phyloP scores from a whole-genome alignment of 163 green algal species.

The Chloromonas sp. region DNA sequence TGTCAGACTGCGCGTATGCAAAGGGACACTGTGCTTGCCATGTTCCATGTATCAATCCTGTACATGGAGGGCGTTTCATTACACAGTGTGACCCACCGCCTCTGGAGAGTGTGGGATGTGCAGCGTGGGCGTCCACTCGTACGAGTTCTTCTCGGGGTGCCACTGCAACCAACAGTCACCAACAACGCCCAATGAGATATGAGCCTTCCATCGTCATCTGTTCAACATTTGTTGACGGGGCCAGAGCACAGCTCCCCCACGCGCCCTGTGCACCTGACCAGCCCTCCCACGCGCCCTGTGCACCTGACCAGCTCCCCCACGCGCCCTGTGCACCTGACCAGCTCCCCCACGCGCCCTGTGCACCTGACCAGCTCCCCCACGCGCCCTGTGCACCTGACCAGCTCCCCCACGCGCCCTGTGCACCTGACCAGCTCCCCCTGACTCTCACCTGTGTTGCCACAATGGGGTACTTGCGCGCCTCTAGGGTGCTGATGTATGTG shows the following conservation, averaged over 20 bases:
- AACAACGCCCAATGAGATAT: no score
- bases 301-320: neutral
- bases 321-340: neutral
- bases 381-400: no score
- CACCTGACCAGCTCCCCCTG: neutral
- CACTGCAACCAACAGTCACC: slow-evolving; percentile 30
- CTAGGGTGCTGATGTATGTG: slow-evolving; percentile 74
- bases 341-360: neutral
- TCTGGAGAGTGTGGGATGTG: slow-evolving; percentile 73
- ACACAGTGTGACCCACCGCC: slow-evolving; percentile 40
- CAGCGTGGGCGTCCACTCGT: slow-evolving; percentile 69
- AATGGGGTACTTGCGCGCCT: slow-evolving; percentile 56
- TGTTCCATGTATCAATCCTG: no score
- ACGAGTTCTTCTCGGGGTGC: slow-evolving; percentile 87
- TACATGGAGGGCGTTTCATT: no score
- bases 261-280: neutral
- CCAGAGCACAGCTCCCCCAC: neutral
- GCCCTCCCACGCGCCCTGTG: neutral
- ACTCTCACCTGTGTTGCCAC: slow-evolving; percentile 38
- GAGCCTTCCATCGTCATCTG: no score
- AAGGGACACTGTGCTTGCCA: no score
- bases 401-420: neutral
- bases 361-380: neutral
- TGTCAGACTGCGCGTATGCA: no score
- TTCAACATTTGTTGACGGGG: no score